Base-by-base conservation (phyloP, 257 asterid species). In the Lantana camara region DNA sequence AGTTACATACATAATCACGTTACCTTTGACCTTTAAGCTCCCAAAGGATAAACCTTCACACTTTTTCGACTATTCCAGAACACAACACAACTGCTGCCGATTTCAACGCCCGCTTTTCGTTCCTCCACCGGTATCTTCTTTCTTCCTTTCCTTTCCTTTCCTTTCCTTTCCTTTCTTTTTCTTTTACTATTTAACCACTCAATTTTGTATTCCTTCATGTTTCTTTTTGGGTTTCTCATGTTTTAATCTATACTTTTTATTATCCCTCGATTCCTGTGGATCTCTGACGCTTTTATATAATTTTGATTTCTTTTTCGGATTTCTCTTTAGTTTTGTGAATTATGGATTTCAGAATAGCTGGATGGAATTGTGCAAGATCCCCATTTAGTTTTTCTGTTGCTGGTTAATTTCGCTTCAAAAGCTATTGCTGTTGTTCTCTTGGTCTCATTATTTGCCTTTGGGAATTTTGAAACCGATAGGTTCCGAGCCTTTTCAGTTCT, bases 201-300 rank as follows among this genome's bases (percentile, higher is more conserved):
- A 22, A 52, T 32, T 49, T 34, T 11, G 34, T 29, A 15, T 60
- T 42, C 34, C n/a, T 60, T 42, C 34, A 35, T 32, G 11, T 4
- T 32, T 62, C 48, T 57, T 45, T 58, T 45, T 30, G 20, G 35
- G 68, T 68, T 74, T 58, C 29, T 67, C 48, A 54, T 41, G 22
- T 60, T 46, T 34, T 2, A 5, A 44, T 47, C 14, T 50, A 11
- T n/a, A 3, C 11, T 16, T 3, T 49, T 49, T 14, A 49, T 10
- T 12, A 22, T 27, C 24, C 5, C 13, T 47, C 53, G 7, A 49
- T 27, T 1, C 10, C 9, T 11, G 17, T 50, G 35, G 57, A 50
- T 50, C 34, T 11, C 35, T 22, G 32, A 4, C 32, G 15, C 16
- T 49, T 1, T 49, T 49, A 20, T 49, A 9, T 22, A 0, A 19